These are phyloP conservation scores for Pythium utonaiense DNA, from an alignment of 352 stramenopile genomes.

Conservation along the genomic window DNA sequence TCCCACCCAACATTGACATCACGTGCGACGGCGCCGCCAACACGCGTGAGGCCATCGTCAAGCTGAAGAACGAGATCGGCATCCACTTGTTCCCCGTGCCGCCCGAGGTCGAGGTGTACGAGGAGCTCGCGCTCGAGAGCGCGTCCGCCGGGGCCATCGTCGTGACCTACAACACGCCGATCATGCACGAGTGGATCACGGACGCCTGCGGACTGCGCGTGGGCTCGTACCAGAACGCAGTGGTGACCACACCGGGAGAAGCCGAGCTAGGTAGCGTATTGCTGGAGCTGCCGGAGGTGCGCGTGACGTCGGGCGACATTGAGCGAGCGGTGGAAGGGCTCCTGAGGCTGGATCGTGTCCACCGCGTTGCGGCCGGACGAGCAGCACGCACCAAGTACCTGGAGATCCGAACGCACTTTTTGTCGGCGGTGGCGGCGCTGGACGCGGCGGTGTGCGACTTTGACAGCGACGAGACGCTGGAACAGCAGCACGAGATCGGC, in stretches of 20 bases:
- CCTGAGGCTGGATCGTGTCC: constrained; percentile 46
- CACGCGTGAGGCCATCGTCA: constrained; percentile 33
- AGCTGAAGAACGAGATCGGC: constrained; percentile 59
- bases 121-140: constrained; percentile 56
- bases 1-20: constrained; percentile 51
- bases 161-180: constrained; percentile 62
- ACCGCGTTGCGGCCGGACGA: constrained; percentile 49
- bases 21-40: constrained; percentile 45
- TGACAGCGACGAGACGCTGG: constrained; percentile 45
- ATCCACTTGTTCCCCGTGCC: constrained; percentile 67
- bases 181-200: constrained; percentile 74
- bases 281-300: constrained; percentile 42
- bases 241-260: not conserved
- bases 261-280: constrained; percentile 3
- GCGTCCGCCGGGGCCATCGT: constrained; percentile 49
- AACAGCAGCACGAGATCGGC: constrained; percentile 53
- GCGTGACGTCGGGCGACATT: constrained; percentile 51
- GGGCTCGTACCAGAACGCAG: constrained; percentile 42
- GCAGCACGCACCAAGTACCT: constrained; percentile 57
- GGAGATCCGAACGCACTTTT: constrained; percentile 56
- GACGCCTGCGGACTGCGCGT: constrained; percentile 52
- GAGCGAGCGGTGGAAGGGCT: constrained; percentile 45
- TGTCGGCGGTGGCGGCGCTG: constrained; percentile 62
- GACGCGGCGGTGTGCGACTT: constrained; percentile 54
- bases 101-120: constrained; percentile 45